Percentiles rank a stretch among this genome's conserved stretches.
phyloP scores from a whole-genome alignment of 192 early-diverging fungal genomes.

The Coemansia erecta region DNA sequence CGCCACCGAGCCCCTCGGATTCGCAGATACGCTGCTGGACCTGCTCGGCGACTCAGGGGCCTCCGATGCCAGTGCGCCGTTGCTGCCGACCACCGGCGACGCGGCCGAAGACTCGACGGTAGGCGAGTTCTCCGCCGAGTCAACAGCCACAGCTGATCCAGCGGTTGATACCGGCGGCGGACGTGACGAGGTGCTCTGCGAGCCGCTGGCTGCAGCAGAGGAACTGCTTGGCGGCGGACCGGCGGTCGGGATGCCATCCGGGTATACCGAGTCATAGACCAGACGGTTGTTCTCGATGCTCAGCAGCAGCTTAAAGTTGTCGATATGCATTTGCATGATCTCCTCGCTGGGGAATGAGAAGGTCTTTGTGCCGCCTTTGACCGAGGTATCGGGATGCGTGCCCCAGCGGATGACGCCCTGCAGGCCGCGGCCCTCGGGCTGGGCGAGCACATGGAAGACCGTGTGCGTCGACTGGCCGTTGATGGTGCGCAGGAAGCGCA shows the following conservation, averaged over 20 bases:
- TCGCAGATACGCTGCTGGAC: slow-evolving; percentile 3
- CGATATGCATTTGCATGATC: slow-evolving; percentile 53
- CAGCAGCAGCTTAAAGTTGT: slow-evolving; percentile 51
- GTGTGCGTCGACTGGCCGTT: slow-evolving; percentile 58
- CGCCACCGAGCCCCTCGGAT: slow-evolving; percentile 26
- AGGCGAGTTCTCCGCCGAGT: slow-evolving; percentile 14
- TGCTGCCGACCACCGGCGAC: slow-evolving; percentile 11
- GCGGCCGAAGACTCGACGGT: slow-evolving; percentile 5
- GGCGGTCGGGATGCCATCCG: slow-evolving; percentile 38
- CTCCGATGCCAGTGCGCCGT: neutral
- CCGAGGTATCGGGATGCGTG: slow-evolving; percentile 58
- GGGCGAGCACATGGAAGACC: slow-evolving; percentile 60
- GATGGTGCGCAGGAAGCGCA: slow-evolving; percentile 62
- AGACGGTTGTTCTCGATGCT: slow-evolving; percentile 51
- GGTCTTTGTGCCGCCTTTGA: slow-evolving; percentile 64
- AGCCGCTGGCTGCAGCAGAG: slow-evolving; percentile 1
- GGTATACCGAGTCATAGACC: slow-evolving; percentile 45
- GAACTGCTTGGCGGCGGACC: slow-evolving; percentile 22
- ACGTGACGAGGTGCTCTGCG: neutral
- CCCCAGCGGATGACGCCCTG: slow-evolving; percentile 72
- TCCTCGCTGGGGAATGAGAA: slow-evolving; percentile 50
- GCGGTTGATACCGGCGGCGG: slow-evolving; percentile 11
- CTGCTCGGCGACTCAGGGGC: neutral
- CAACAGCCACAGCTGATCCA: neutral
- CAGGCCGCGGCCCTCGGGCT: slow-evolving; percentile 48